These are phyloP conservation scores for Nematodospora valgi DNA, from an alignment of 805 yeast genomes.

Conservation along the genomic window DNA sequence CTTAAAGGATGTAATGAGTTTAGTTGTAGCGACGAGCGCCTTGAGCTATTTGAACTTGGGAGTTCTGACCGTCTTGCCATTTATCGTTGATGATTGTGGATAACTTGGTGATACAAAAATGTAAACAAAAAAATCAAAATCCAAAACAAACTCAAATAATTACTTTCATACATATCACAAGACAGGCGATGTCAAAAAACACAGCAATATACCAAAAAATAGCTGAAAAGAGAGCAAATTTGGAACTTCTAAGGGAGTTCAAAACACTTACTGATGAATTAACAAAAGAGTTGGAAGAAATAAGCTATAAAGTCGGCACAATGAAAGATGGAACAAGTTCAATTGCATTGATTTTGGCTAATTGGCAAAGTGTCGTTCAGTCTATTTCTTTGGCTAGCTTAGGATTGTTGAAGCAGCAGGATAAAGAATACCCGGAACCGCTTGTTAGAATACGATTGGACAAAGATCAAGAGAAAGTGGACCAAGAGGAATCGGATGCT, in stretches of 20 bases:
- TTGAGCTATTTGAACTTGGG: not conserved
- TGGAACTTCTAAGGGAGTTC: constrained; percentile 47
- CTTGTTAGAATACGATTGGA: constrained; percentile 56
- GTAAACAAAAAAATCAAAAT: constrained; percentile 7
- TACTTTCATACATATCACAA: constrained; percentile 1
- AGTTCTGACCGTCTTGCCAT: constrained; percentile 4
- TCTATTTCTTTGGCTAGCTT: constrained; percentile 59
- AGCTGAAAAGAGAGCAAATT: constrained; percentile 48
- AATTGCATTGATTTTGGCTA: constrained; percentile 54
- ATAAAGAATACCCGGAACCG: constrained; percentile 59
- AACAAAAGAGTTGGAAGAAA: constrained; percentile 43
- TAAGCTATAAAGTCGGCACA: constrained; percentile 46
- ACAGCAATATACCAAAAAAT: constrained; percentile 23
- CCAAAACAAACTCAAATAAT: constrained; percentile 4
- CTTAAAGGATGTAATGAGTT: too few relatives aligned
- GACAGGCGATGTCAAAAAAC: constrained; percentile 3
- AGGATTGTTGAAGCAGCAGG: constrained; percentile 46
- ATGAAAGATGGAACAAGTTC: constrained; percentile 58
- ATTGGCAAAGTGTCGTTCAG: constrained; percentile 62
- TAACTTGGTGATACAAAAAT: constrained; percentile 8
- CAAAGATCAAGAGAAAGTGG: constrained; percentile 27
- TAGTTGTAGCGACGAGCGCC: too few relatives aligned
- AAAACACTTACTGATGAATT: constrained; percentile 44
- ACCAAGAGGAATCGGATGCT: constrained; percentile 2
- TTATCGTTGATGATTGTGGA: too few relatives aligned